Conservation (phyloP, 371 early-diverging fungal species). For the Basidiobolus meristosporus region DNA sequence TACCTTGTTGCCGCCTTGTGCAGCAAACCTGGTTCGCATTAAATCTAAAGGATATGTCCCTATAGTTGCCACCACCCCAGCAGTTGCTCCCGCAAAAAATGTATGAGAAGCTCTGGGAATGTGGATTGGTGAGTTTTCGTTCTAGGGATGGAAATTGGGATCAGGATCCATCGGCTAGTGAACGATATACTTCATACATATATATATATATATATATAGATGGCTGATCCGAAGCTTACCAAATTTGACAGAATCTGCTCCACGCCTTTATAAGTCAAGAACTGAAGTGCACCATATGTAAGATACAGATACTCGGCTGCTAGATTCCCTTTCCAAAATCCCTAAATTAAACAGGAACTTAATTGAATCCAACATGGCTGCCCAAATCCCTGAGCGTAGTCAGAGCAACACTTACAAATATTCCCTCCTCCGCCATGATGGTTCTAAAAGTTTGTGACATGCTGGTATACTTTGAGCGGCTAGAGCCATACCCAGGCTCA, state of each 20-base stretch:
- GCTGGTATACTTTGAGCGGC: constrained; percentile 22
- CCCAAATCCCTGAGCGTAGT: constrained; percentile 5
- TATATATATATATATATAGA: background rate
- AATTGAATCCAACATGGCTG: background rate
- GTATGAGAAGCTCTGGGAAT: constrained; percentile 22
- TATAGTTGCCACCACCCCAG: constrained; percentile 61
- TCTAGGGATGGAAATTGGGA: constrained; percentile 1
- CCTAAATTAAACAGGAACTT: constrained; percentile 15
- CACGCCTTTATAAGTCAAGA: constrained; percentile 44
- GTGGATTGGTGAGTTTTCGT: constrained; percentile 2
- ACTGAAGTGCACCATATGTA: constrained; percentile 76
- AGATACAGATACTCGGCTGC: constrained; percentile 81
- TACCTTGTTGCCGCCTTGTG: constrained; percentile 40
- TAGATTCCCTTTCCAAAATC: constrained; percentile 86
- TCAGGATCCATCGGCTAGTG: too few relatives aligned
- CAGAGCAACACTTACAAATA: constrained; percentile 16
- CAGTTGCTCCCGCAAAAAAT: constrained; percentile 45
- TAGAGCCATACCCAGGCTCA: background rate
- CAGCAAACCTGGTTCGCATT: constrained; percentile 79
- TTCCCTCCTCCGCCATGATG: constrained; percentile 54
- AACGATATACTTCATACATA: too few relatives aligned
- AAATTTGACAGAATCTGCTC: constrained; percentile 10
- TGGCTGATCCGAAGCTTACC: background rate
- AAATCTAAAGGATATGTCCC: constrained; percentile 86
- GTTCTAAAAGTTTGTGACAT: constrained; percentile 27